Evolutionary conservation across 2,329 filamentous ascomycete genomes (phyloP).

Genomic region (Alternaria postmessia): DNA sequence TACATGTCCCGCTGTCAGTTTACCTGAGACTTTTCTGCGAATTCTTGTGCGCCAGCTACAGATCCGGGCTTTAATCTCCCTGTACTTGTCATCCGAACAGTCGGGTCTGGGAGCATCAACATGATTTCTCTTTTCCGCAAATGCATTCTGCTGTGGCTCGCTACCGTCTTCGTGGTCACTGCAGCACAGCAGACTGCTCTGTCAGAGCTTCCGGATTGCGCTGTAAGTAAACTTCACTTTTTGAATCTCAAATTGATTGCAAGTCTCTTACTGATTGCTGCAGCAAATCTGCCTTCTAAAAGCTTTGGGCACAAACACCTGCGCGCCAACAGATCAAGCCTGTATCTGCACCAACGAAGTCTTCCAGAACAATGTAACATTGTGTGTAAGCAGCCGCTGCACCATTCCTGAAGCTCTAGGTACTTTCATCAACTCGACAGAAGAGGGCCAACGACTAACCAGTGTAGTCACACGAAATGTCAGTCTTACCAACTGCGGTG

Average conservation of each 20-base stretch:
- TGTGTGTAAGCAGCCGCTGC: slow-evolving; percentile 29
- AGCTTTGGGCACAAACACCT: slow-evolving; percentile 26
- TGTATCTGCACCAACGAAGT: slow-evolving; percentile 35
- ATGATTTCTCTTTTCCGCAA: slow-evolving; percentile 8
- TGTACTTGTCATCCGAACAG: neutral
- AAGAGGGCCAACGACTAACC: neutral
- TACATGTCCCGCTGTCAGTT: slow-evolving; percentile 3
- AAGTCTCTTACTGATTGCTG: neutral
- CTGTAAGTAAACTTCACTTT: slow-evolving; percentile 20
- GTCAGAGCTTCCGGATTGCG: slow-evolving; percentile 19
- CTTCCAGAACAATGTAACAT: slow-evolving; percentile 31
- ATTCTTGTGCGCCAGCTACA: neutral
- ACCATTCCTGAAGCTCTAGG: slow-evolving; percentile 34
- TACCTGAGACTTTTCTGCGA: neutral
- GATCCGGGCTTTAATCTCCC: neutral
- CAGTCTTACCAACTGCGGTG: slow-evolving; percentile 51
- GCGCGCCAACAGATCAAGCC: slow-evolving; percentile 26
- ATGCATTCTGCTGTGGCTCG: slow-evolving; percentile 10
- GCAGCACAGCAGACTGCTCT: slow-evolving; percentile 9
- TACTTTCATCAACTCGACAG: slow-evolving; percentile 10
- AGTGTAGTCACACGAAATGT: slow-evolving; percentile 52
- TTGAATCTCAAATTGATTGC: neutral
- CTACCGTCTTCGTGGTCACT: slow-evolving; percentile 6
- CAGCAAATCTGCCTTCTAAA: slow-evolving; percentile 21
- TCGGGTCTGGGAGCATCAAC: neutral